Percentiles rank a stretch among this genome's conserved stretches.
phyloP scores from a whole-genome alignment of 2,329 filamentous ascomycete species.

The Coniochaeta ligniaria region DNA sequence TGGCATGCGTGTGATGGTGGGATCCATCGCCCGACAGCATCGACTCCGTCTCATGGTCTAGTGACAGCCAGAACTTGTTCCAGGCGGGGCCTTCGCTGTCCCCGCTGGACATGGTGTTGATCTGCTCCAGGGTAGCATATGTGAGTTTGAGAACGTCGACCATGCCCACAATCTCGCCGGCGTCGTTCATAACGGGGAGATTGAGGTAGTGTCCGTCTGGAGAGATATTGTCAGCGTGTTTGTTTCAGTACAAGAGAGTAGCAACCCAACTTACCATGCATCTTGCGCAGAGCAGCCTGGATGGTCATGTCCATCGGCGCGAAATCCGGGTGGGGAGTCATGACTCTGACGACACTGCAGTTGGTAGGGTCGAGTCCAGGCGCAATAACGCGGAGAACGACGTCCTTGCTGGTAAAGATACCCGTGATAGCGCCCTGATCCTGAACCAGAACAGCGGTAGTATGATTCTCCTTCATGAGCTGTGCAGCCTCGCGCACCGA shows the following conservation, averaged over 20 bases:
- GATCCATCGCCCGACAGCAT: slow-evolving; percentile 89
- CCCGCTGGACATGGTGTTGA: slow-evolving; percentile 85
- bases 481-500: slow-evolving; percentile 93
- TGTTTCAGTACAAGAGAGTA: not conserved
- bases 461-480: slow-evolving; percentile 98
- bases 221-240: slow-evolving; percentile 11
- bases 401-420: slow-evolving; percentile 99
- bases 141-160: slow-evolving; percentile 97
- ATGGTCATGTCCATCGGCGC: slow-evolving; percentile 99
- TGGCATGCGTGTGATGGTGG: slow-evolving; percentile 61
- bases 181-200: slow-evolving; percentile 95
- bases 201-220: slow-evolving; percentile 97
- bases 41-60: slow-evolving; percentile 91
- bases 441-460: slow-evolving; percentile 90
- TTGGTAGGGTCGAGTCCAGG: slow-evolving; percentile 88
- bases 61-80: slow-evolving; percentile 99
- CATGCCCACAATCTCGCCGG: slow-evolving; percentile 97
- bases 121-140: slow-evolving; percentile 94
- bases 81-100: slow-evolving; percentile 94
- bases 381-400: slow-evolving; percentile 94
- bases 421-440: slow-evolving; percentile 96
- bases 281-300: slow-evolving; percentile 94
- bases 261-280: slow-evolving; percentile 71
- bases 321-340: slow-evolving; percentile 99
- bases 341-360: slow-evolving; percentile 96